phyloP scores from a whole-genome alignment of 2,329 filamentous ascomycete species.

The Aspergillus tamarii region DNA sequence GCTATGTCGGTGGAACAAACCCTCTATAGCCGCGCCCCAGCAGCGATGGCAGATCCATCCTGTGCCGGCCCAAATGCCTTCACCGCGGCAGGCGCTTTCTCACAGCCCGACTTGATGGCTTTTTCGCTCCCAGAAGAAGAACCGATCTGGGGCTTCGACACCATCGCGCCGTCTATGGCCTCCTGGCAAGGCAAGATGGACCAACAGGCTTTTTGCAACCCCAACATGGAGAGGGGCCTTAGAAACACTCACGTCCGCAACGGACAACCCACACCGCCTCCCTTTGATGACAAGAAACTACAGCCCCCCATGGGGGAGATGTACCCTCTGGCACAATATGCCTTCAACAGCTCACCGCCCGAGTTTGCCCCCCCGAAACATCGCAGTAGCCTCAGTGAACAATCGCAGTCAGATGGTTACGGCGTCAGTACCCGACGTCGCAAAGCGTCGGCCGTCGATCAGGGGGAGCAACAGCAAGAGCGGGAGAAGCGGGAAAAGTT shows the following conservation, averaged over 20 bases:
- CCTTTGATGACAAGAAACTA: conserved; percentile 33
- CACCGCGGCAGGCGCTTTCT: neutral
- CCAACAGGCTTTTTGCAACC: neutral
- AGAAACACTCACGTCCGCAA: conserved; percentile 42
- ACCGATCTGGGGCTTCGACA: neutral
- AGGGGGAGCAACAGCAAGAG: conserved; percentile 22
- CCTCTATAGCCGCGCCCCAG: neutral
- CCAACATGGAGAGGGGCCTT: conserved; percentile 9
- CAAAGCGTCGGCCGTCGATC: neutral
- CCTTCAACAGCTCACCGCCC: neutral
- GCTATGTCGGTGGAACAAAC: neutral
- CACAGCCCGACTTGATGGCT: neutral
- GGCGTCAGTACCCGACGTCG: neutral
- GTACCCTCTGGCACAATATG: neutral
- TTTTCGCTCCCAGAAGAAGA: neutral
- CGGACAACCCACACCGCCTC: conserved; percentile 42
- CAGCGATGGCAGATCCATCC: neutral
- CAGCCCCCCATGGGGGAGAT: neutral
- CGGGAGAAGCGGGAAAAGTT: conserved; percentile 52
- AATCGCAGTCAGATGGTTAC: neutral
- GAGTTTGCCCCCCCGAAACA: neutral
- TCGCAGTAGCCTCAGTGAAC: neutral
- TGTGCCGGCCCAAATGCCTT: neutral
- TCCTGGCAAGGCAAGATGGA: neutral
- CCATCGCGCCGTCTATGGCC: neutral